Evolutionary conservation across 257 asterid genomes (phyloP).

Genomic region (Solanum clarkiae): DNA sequence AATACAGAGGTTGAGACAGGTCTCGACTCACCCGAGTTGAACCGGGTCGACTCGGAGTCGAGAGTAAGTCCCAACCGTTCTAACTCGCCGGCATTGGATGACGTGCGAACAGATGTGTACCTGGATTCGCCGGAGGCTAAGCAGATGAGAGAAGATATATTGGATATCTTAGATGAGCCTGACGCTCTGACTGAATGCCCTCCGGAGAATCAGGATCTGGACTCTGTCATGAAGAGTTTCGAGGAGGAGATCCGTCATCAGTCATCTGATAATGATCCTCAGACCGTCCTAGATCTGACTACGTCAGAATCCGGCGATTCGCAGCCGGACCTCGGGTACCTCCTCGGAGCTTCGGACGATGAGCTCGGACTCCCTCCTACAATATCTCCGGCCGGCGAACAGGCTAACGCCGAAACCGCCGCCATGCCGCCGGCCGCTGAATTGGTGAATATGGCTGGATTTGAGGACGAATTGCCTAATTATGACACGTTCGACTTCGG

Average conservation of each 20-base stretch:
- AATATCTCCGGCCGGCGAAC: not conserved
- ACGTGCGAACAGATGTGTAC: not conserved
- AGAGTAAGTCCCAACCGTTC: not conserved
- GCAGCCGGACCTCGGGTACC: conserved; percentile 29
- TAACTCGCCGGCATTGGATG: not conserved
- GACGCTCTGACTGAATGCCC: conserved; percentile 6
- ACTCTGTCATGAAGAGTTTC: conserved; percentile 31
- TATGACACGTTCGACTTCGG: conserved; percentile 18
- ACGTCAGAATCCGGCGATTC: conserved; percentile 14
- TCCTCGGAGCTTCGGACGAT: conserved; percentile 36
- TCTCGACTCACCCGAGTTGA: not conserved
- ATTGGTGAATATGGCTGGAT: not conserved
- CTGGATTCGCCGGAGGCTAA: not conserved
- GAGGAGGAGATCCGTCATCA: conserved; percentile 31
- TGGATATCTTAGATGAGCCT: conserved; percentile 23
- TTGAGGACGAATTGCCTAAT: conserved; percentile 13
- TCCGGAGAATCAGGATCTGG: conserved; percentile 24
- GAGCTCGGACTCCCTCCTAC: conserved; percentile 41
- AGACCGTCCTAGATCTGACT: not conserved
- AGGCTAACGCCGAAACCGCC: not conserved
- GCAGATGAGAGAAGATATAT: conserved; percentile 11
- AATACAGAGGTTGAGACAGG: not conserved
- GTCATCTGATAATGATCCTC: not conserved
- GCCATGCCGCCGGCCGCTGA: not conserved
- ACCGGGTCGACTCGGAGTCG: not conserved